A percentile compares a stretch with the other conserved stretches of the same genome.
Conservation (phyloP, 2,329 filamentous ascomycete genomes). For the Botrytis tulipae region DNA sequence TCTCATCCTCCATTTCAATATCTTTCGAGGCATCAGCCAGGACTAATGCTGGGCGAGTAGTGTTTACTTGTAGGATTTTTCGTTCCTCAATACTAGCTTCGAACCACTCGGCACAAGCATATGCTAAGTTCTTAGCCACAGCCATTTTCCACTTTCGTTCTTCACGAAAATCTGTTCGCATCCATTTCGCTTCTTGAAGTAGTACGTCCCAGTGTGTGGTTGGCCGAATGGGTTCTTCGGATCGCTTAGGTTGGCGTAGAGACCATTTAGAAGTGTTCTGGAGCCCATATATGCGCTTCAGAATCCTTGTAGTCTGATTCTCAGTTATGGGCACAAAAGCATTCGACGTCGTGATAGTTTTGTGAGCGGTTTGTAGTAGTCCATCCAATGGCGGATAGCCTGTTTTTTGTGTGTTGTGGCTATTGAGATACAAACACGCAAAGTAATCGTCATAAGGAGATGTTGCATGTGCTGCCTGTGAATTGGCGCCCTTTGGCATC, state of each 20-base stretch:
- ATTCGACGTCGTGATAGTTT: slow-evolving; percentile 84
- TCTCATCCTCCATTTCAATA: slow-evolving; percentile 37
- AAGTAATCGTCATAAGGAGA: slow-evolving; percentile 57
- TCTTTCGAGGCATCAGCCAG: slow-evolving; percentile 36
- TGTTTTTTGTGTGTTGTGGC: slow-evolving; percentile 55
- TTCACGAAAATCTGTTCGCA: slow-evolving; percentile 93
- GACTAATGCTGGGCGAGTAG: slow-evolving; percentile 45
- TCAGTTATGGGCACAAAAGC: slow-evolving; percentile 81
- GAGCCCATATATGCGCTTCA: slow-evolving; percentile 83
- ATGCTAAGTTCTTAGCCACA: slow-evolving; percentile 74
- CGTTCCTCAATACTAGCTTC: slow-evolving; percentile 62
- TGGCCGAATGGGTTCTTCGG: slow-evolving; percentile 73
- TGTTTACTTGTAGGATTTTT: slow-evolving; percentile 65
- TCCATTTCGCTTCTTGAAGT: slow-evolving; percentile 93
- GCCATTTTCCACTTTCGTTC: slow-evolving; percentile 92
- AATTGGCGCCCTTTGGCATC: slow-evolving; percentile 21
- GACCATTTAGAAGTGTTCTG: slow-evolving; percentile 94
- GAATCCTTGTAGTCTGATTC: slow-evolving; percentile 79
- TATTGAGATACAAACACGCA: slow-evolving; percentile 58
- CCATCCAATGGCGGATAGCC: slow-evolving; percentile 67
- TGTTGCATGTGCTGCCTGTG: slow-evolving; percentile 20
- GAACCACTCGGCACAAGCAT: slow-evolving; percentile 82
- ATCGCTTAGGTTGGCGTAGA: slow-evolving; percentile 81
- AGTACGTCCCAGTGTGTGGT: slow-evolving; percentile 82
- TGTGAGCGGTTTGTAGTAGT: slow-evolving; percentile 78